Base-by-base conservation (phyloP, 148 eudicot species). In the Beta vulgaris region DNA sequence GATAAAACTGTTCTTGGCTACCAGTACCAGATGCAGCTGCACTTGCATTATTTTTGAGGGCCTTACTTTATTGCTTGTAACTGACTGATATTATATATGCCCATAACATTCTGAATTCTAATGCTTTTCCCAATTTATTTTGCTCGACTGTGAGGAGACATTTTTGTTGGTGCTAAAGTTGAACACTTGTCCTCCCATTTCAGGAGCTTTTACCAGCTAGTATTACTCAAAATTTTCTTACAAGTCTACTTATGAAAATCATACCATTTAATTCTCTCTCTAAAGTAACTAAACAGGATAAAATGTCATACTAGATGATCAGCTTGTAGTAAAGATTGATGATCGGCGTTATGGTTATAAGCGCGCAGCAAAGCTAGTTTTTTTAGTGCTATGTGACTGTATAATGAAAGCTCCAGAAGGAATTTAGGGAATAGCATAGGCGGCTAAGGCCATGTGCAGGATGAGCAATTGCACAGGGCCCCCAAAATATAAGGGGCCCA, bases 141-240 rank as follows among this genome's bases (percentile, higher is more conserved):
- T 78, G 64, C 31, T 21, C 16, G 1, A 57, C 48, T 53, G 49
- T 3, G 31, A 57, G 81, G 81, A 78, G 70, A 73, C 81, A 78
- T 78, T 72, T 78, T 59, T 78, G 72, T 51, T 72, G 81, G 76
- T 72, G 66, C 76, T 72, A 42, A 65, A 78, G 67, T 65, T 65
- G 76, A 73, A 66, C 81, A 78, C 81, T 78, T 78, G 81, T 71
- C 73, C 54, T 40, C 35, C 72, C 32, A 65, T 1, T 14, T 78
- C 66, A 54, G 57, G 34, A 14, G 35, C 23, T 64, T 26, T 66
- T n/a, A n/a, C n/a, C n/a, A n/a, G 29, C 67, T 26, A 14, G 43
- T 63, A 49, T 69, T 62, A 39, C 16, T 11, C 3, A 8, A 46
- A 2, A 70, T 15, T 54, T 51, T 19, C 2, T 51, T 51, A 51